Conservation (phyloP, 2,329 filamentous ascomycete genomes). For the Graphilbum fragrans region DNA sequence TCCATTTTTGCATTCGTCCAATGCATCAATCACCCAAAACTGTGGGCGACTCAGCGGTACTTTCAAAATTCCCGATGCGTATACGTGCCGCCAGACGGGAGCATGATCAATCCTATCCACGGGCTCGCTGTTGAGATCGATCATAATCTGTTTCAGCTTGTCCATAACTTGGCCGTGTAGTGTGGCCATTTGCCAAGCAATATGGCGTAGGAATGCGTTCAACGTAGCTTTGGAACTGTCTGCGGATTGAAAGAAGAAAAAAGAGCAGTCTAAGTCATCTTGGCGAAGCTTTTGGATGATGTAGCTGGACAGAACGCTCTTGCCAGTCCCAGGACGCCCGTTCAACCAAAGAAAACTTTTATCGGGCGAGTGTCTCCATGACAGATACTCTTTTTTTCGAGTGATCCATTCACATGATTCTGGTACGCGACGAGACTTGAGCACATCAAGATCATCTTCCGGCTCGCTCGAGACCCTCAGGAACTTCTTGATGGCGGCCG, state of each 20-base stretch:
- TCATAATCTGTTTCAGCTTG: slow-evolving; percentile 3
- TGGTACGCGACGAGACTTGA: background rate
- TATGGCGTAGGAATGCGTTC: slow-evolving; percentile 14
- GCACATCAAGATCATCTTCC: slow-evolving; percentile 10
- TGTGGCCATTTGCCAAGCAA: slow-evolving; percentile 19
- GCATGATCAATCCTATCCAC: slow-evolving; percentile 14
- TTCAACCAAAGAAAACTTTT: slow-evolving; percentile 9
- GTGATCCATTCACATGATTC: slow-evolving; percentile 7
- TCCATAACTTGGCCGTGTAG: slow-evolving; percentile 12
- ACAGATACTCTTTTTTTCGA: slow-evolving; percentile 1
- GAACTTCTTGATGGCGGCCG: slow-evolving; percentile 1
- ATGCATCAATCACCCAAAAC: slow-evolving; percentile 20
- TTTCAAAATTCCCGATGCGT: slow-evolving; percentile 13
- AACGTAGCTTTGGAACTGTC: slow-evolving; percentile 26
- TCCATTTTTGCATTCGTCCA: slow-evolving; percentile 17
- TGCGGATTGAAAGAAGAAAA: slow-evolving; percentile 11
- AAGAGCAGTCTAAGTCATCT: slow-evolving; percentile 6
- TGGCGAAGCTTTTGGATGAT: slow-evolving; percentile 8
- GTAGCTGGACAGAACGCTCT: slow-evolving; percentile 10
- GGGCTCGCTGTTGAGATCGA: slow-evolving; percentile 5
- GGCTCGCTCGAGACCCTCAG: slow-evolving; percentile 6
- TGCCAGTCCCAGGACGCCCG: slow-evolving; percentile 12
- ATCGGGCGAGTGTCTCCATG: slow-evolving; percentile 4
- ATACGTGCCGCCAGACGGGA: slow-evolving; percentile 16
- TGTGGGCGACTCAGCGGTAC: slow-evolving; percentile 11